Evolutionary conservation across 345 rosid species (phyloP).

Genomic region (Moricandia arvensis): DNA sequence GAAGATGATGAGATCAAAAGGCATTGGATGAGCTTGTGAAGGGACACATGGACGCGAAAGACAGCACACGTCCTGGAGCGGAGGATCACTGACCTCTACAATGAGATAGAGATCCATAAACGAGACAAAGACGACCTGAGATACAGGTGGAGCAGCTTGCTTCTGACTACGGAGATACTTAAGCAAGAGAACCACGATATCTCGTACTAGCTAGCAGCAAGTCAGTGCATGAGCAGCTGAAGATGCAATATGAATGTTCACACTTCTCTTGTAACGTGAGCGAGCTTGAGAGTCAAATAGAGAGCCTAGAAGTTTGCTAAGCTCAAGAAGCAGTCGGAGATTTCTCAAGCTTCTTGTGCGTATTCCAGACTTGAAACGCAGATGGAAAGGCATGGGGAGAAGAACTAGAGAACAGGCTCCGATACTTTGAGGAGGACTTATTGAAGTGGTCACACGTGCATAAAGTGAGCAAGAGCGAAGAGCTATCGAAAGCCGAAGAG

Average conservation of each 20-base stretch:
- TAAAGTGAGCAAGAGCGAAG: constrained; percentile 73
- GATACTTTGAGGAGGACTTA: constrained; percentile 68
- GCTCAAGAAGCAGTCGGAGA: constrained; percentile 63
- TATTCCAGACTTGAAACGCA: constrained; percentile 60
- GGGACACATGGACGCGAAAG: constrained; percentile 50
- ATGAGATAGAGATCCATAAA: constrained; percentile 59
- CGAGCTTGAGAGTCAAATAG: constrained; percentile 56
- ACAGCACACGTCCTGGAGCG: constrained; percentile 52
- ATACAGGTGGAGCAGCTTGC: constrained; percentile 69
- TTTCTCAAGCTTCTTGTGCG: constrained; percentile 56
- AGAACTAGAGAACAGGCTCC: constrained; percentile 62
- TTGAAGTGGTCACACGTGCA: constrained; percentile 53
- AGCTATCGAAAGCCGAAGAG: constrained; percentile 82
- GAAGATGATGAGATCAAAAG: constrained; percentile 43
- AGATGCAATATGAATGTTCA: constrained; percentile 45
- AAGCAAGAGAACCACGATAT: constrained; percentile 67
- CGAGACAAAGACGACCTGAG: constrained; percentile 70
- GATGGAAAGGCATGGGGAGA: constrained; percentile 43
- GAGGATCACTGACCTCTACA: constrained; percentile 53
- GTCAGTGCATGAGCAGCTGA: constrained; percentile 50
- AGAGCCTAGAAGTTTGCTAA: constrained; percentile 65
- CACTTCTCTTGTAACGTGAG: constrained; percentile 43
- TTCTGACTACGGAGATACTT: constrained; percentile 60
- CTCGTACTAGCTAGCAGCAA: constrained; percentile 58
- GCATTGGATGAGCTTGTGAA: constrained; percentile 40